Conservation (phyloP, 179 eudicot species). For the Camellia oleifera region DNA sequence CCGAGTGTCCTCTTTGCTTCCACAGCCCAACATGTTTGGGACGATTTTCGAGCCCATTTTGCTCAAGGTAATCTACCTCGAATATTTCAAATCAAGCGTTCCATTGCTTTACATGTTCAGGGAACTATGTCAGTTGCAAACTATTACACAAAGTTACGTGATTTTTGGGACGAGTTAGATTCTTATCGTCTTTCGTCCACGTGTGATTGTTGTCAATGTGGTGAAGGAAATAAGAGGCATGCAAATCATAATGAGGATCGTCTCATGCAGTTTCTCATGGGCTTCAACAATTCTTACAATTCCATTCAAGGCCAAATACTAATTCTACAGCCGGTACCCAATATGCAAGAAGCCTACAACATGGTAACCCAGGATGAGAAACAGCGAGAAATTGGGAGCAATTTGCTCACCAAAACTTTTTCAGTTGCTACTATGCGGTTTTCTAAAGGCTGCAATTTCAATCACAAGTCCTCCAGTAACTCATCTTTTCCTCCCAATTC, state of each 20-base stretch:
- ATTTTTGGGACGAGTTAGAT: no score
- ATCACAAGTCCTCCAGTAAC: not conserved
- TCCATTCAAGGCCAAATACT: not conserved
- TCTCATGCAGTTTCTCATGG: not conserved
- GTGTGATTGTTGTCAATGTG: not conserved
- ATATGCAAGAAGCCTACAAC: not conserved
- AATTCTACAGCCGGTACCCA: not conserved
- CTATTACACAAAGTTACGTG: not conserved
- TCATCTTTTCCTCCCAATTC: not conserved
- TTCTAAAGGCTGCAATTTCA: not conserved
- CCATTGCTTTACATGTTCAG: not conserved
- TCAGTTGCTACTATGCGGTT: not conserved
- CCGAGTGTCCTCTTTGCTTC: no score
- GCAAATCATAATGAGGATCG: not conserved
- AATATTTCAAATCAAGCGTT: not conserved
- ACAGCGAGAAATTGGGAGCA: not conserved
- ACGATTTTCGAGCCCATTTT: no score
- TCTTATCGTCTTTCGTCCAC: not conserved
- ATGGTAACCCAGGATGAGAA: not conserved
- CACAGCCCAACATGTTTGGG: no score
- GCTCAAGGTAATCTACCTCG: not conserved
- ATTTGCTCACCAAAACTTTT: not conserved
- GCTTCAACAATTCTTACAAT: not conserved
- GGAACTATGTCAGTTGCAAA: conserved; percentile 1
- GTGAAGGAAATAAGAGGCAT: not conserved